phyloP scores from a whole-genome alignment of 2,329 filamentous ascomycete genomes.

The Chaetomiaceae sp. region DNA sequence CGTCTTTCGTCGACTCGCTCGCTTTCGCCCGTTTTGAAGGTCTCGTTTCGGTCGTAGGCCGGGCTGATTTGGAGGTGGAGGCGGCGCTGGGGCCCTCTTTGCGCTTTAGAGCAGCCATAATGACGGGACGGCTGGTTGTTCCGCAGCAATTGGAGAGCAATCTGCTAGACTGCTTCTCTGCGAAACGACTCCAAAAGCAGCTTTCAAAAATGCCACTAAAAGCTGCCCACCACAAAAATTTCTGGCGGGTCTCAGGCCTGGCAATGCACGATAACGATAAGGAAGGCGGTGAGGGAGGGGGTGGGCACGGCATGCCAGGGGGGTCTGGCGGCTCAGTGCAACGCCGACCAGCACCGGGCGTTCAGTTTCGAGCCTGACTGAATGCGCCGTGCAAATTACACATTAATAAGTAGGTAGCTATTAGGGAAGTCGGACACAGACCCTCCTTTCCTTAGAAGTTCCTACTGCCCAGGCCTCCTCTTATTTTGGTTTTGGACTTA shows the following conservation, averaged over 20 bases:
- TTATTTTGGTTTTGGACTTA: too few relatives aligned
- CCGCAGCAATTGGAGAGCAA: conserved; percentile 22
- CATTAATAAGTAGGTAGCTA: too few relatives aligned
- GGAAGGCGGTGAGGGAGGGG: conserved; percentile 21
- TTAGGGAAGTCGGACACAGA: too few relatives aligned
- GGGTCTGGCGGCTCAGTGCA: background rate
- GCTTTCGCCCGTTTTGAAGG: conserved; percentile 46
- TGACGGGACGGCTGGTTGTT: conserved; percentile 22
- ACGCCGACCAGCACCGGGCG: background rate
- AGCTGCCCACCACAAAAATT: conserved; percentile 26
- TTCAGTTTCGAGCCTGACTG: too few relatives aligned
- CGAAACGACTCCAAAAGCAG: background rate
- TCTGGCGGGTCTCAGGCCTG: conserved; percentile 22
- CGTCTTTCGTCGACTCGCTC: conserved; percentile 35
- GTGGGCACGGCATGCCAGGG: background rate
- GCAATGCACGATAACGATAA: conserved; percentile 29
- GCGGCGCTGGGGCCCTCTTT: conserved; percentile 53
- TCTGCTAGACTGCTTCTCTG: conserved; percentile 9
- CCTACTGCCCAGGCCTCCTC: too few relatives aligned
- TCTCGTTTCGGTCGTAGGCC: conserved; percentile 42
- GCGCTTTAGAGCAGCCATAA: conserved; percentile 54
- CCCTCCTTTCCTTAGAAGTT: too few relatives aligned
- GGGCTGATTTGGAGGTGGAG: conserved; percentile 46
- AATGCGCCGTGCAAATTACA: too few relatives aligned
- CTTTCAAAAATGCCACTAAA: conserved; percentile 10